phyloP scores from a whole-genome alignment of 768 basidiomycete genomes.

The Leucocoprinus birnbaumii region DNA sequence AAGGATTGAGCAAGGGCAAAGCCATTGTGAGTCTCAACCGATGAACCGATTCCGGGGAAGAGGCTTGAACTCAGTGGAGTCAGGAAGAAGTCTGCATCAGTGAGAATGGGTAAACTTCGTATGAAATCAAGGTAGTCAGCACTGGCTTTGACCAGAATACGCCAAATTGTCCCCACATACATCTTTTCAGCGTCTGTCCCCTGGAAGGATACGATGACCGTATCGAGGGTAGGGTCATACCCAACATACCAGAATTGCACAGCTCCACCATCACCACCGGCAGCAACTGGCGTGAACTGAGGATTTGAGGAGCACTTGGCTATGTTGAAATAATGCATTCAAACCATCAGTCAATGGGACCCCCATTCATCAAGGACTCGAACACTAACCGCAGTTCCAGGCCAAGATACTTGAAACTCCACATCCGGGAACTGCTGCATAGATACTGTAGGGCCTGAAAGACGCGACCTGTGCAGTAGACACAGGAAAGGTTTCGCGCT shows the following conservation, averaged over 20 bases:
- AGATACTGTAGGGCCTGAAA: conserved; percentile 47
- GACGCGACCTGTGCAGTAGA: conserved; percentile 33
- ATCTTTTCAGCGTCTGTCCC: conserved; percentile 30
- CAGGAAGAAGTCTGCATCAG: conserved; percentile 34
- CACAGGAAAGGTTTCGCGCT: not conserved
- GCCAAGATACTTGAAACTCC: conserved; percentile 33
- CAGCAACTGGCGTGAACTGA: conserved; percentile 42
- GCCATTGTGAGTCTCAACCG: conserved; percentile 39
- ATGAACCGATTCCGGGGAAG: conserved; percentile 41
- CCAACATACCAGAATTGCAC: conserved; percentile 48
- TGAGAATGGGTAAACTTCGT: conserved; percentile 32
- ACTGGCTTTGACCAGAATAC: too few relatives aligned
- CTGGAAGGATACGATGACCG: conserved; percentile 34
- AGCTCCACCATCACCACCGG: conserved; percentile 44
- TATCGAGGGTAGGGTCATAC: conserved; percentile 32
- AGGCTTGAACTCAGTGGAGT: conserved; percentile 28
- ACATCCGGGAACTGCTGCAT: conserved; percentile 52
- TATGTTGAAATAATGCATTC: not conserved
- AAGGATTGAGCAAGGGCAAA: conserved; percentile 33
- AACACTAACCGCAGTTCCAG: conserved; percentile 47
- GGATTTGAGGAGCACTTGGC: conserved; percentile 43
- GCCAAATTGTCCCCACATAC: too few relatives aligned
- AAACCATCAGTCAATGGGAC: too few relatives aligned
- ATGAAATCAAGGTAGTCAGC: too few relatives aligned
- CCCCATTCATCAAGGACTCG: too few relatives aligned